Evolutionary conservation across 495 filamentous ascomycete genomes (phyloP), one percentile per base, ranked within the genome.

Genomic region (Penicillium argentinense): DNA sequence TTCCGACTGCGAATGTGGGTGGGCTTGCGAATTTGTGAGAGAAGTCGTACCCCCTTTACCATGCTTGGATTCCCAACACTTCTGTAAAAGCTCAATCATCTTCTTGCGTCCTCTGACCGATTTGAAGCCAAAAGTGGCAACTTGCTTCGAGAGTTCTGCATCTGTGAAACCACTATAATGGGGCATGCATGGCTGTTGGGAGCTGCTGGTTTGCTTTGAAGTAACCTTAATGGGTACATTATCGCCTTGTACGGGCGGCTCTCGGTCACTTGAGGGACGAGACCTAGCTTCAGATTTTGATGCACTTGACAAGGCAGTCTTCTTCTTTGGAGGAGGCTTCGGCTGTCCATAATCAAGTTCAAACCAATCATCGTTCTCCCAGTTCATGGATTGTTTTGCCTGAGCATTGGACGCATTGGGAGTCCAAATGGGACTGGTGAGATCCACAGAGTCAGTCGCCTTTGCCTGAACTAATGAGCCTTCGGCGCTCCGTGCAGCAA

Each of bases 51-150:
- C 18, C 9, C 18, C 30, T 39, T 34, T 56, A 7, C 60, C 60
- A 40, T 70, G 55, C 40, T 75, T 72, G 24, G 73, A 73, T 45
- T 77, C 63, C 88, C 89, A 95, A 58, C 89, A 93, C 56, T 80
- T 80, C 41, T 88, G 69, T 4, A 93, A 67, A 9, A 89, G 59
- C 9, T 79, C 68, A 24, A 93, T 84, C 86, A 88, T 89, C 9
- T 80, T 77, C 42, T 78, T 70, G 13, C 88, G 78, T 41, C 72
- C 81, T 57, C 81, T 89, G 0, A 91, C 69, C 1, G 84, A 69
- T 59, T 93, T 95, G 67, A 93, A 90, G 0, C 84, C 85, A 56
- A 83, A 90, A 0, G 73, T 70, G 3, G 75, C 56, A 27, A 92
- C 62, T 51, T 84, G 78, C 39, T 75, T 80, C 5, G 79, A 69